Base-by-base conservation (phyloP, 2,329 filamentous ascomycete genomes). In the Trichoderma arundinaceum region DNA sequence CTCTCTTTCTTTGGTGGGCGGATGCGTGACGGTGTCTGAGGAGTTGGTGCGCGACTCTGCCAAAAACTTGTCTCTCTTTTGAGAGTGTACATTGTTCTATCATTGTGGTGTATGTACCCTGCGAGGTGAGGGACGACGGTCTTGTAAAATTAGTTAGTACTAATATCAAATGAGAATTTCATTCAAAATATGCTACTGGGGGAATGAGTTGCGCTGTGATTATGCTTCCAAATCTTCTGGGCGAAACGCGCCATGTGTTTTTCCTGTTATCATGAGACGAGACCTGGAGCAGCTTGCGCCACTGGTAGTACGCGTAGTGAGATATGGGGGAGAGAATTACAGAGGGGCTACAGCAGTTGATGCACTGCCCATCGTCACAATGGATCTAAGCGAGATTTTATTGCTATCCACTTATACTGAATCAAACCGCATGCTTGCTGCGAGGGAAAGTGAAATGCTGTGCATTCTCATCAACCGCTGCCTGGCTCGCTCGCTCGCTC, bases 271-370 rank as follows among this genome's bases (percentile, higher is more conserved):
- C n/a, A 7, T 44, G 28, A 32, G 32, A 62, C 46, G 61, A 46
- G 19, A 46, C n/a, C 35, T 46, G n/a, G 41, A 38, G n/a, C 49
- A 52, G 32, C 32, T 53, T 53, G 49, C 32, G 49, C 49, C 49
- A 53, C 32, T 17, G 12, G 28, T 33, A 58, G 28, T n/a, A 58
- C 54, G 54, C 39, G 54, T 58, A 46, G 41, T 39, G 54, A 46
- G 41, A 17, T 46, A 58, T n/a, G 54, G 54, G 54, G 28, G 48
- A 12, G 15, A 32, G 22, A 22, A 33, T 33, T 28, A 33, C 15
- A 52, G 28, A 51, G 7, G 17, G 48, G 48, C 10, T 38, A 10
- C 6, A 38, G 35, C 35, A 38, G 35, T 9, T 7, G 35, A 7
- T 10, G 35, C 35, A 38, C 22, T 28, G 4, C 22, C 22, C 4